Evolutionary conservation across 208 protist genomes (phyloP).

Genomic region (Acanthamoeba rhysodes): DNA sequence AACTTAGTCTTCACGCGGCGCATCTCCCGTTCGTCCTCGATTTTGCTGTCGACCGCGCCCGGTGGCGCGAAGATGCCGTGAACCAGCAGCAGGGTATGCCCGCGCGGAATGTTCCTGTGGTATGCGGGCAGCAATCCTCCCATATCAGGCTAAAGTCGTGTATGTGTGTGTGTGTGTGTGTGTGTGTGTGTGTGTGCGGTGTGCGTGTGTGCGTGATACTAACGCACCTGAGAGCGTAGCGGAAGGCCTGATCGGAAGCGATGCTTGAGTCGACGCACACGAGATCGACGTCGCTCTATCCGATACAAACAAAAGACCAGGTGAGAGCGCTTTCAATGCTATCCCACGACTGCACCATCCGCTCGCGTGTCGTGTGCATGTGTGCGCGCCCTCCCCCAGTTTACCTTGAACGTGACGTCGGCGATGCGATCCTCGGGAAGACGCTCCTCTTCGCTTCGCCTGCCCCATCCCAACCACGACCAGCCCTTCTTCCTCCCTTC

Average conservation of each 20-base stretch:
- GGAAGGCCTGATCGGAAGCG: slow-evolving; percentile 24
- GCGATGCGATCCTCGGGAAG: slow-evolving; percentile 20
- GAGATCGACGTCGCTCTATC: neutral
- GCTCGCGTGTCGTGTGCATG: too few relatives aligned
- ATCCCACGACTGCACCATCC: too few relatives aligned
- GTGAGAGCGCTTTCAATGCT: neutral
- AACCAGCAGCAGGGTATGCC: neutral
- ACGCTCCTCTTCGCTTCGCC: neutral
- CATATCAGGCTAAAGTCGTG: neutral
- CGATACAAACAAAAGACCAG: neutral
- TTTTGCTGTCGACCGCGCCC: neutral
- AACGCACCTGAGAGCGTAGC: neutral
- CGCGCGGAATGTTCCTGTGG: neutral
- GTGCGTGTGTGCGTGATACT: too few relatives aligned
- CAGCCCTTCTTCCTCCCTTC: too few relatives aligned
- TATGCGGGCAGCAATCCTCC: neutral
- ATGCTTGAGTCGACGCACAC: slow-evolving; percentile 38
- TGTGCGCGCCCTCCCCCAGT: neutral
- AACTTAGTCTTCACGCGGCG: neutral
- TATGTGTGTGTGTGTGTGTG: too few relatives aligned
- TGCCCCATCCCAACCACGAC: neutral
- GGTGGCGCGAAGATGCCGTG: slow-evolving; percentile 43
- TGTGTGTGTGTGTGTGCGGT: too few relatives aligned
- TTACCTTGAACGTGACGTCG: neutral
- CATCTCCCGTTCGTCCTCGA: slow-evolving; percentile 30